Conservation (phyloP, 176 grass and related monocot genomes). For the Themeda triandra region DNA sequence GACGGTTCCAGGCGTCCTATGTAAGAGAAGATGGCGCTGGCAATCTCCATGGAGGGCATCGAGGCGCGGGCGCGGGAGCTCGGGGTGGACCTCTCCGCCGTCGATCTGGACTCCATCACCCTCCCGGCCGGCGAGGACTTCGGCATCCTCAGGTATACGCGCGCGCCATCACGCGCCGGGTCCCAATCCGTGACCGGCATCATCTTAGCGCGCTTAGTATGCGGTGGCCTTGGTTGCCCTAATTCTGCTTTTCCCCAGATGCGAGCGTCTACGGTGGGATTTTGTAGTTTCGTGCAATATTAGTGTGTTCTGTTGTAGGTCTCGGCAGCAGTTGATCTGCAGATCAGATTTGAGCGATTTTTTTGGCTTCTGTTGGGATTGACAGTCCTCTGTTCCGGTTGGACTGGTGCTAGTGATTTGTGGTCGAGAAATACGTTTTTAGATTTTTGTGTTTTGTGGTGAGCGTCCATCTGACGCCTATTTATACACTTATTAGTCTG, state of each 20-base stretch:
- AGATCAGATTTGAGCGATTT: neutral
- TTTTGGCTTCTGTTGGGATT: neutral
- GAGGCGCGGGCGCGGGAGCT: slow-evolving; percentile 42
- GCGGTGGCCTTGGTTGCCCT: neutral
- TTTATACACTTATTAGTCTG: neutral
- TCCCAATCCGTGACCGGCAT: neutral
- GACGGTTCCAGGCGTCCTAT: slow-evolving; percentile 18
- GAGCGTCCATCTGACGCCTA: neutral
- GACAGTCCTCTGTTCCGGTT: neutral
- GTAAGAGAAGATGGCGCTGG: slow-evolving; percentile 51
- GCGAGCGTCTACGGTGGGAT: neutral
- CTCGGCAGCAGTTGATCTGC: neutral
- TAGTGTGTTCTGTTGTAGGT: neutral
- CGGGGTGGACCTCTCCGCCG: slow-evolving; percentile 55
- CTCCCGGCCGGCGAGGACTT: slow-evolving; percentile 74
- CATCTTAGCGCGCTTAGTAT: neutral
- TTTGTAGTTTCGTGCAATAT: neutral
- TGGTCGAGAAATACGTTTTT: neutral
- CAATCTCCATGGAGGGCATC: slow-evolving; percentile 56
- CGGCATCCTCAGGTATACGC: slow-evolving; percentile 57
- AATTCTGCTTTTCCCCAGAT: slow-evolving; percentile 6
- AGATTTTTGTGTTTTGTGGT: neutral
- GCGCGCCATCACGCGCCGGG: neutral
- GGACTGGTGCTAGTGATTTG: neutral
- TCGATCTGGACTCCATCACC: slow-evolving; percentile 61